Evolutionary conservation across 352 stramenopile genomes (phyloP), one percentile per base, ranked within the genome.

Genomic region (Pythium dissimile): DNA sequence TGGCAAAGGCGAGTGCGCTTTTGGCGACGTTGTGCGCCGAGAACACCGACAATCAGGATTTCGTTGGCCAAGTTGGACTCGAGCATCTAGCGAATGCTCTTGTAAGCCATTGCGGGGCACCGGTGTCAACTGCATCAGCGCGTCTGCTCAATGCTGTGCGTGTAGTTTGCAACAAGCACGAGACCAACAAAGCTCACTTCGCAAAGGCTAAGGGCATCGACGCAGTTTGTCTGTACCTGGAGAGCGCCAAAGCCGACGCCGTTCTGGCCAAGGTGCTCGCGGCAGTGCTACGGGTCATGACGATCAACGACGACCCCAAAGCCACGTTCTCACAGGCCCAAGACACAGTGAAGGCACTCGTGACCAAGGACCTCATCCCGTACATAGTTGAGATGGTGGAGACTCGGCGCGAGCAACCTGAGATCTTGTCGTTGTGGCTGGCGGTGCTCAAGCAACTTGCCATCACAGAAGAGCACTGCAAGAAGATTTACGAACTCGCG

Each of bases 391-490:
- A 72, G 2, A 55, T 72, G 1, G 42, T 92, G 9, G 55, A 69
- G 43, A 49, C 27, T 3, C 53, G 64, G 41, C 44, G 32, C 18
- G 57, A 63, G 11, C 74, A 80, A 18, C 47, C 66, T 1, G 80
- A 88, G 20, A 41, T 86, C n/a, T 50, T 89, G 7, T 56, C 72
- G 13, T 51, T 64, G 10, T 92, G 83, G 83, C 72, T 92, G 16
- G 56, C 71, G 13, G 76, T 92, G 18, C 71, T 92, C 26, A 91
- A 89, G 62, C 80, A 93, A 47, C 57, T 93, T 28, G 80, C 80
- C 5, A 79, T 88, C 27, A 90, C 84, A 0, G 77, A 93, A 62
- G 84, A 90, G 12, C 84, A 82, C 46, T 91, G 80, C 47, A 70
- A 80, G 27, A 76, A 88, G 54, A 85, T 91, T 41, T 72, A 80